Base-by-base conservation (phyloP, 306 rosid species). In the Trifolium pratense region DNA sequence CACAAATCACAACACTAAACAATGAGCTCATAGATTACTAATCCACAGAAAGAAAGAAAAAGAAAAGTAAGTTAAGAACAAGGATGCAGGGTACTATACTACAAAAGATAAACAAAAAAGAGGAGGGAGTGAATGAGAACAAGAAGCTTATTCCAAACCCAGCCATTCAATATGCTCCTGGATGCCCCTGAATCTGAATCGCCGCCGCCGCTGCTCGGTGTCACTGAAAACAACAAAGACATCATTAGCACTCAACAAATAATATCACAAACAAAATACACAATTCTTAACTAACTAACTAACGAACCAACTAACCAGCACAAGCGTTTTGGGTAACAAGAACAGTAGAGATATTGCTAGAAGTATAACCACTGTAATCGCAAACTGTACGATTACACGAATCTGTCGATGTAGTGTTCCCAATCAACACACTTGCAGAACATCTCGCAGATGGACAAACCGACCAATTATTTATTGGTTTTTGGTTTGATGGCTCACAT, bases 281-380 rank as follows among this genome's bases (percentile, higher is more conserved):
- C 37, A 59, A 31, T 59, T 1, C 3, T 10, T 29, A 58, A 59
- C 20, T 26, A 59, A 58, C 20, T 57, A 23, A 57, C 4, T 29
- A 59, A 59, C 86, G 63, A 74, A 92, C 96, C 93, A 59, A 59
- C 86, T 70, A 74, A 92, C 97, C 96, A 68, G 89, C 69, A 76
- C 97, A 94, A 75, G 73, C 81, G 63, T 87, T 57, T 3, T 70
- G 73, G 0, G 78, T 56, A n/a, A 68, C 26, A 48, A 84, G 74
- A 36, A 18, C 1, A 0, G 88, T 51, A 37, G 80, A 77, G 82
- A 94, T 84, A 67, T 66, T 71, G 40, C 7, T 9, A 26, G 31
- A 39, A 39, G n/a, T 70, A 76, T 69, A 94, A 75, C 98, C 98
- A 2, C 80, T 73, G 46, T 91, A 94, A 46, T 78, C 89, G 63